These are phyloP conservation scores for Yarrowia sp. DNA, from an alignment of 805 yeast genomes.

Conservation along the genomic window DNA sequence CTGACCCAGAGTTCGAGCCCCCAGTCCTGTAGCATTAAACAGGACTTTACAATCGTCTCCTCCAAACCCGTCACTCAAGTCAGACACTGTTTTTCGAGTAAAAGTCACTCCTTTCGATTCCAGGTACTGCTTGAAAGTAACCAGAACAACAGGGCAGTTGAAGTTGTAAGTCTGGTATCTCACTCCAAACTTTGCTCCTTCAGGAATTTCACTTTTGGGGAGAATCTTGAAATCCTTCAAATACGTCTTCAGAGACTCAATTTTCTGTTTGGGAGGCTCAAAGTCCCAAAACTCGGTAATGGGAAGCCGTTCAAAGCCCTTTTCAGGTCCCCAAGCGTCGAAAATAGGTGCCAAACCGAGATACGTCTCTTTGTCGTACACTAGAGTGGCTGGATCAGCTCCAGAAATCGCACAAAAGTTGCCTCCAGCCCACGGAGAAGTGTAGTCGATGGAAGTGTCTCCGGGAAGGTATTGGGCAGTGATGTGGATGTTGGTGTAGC, in stretches of 20 bases:
- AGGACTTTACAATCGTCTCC: slow-evolving; percentile 44
- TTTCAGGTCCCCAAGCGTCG: slow-evolving; percentile 48
- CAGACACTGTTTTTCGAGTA: slow-evolving; percentile 47
- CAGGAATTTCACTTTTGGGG: slow-evolving; percentile 45
- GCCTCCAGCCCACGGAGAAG: slow-evolving; percentile 82
- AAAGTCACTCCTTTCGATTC: slow-evolving; percentile 52
- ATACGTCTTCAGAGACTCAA: slow-evolving; percentile 49
- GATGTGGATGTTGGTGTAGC: slow-evolving; percentile 50
- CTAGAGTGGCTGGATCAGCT: slow-evolving; percentile 50
- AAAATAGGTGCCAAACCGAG: slow-evolving; percentile 47
- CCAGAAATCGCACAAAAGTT: slow-evolving; percentile 62
- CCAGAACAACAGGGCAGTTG: slow-evolving; percentile 64
- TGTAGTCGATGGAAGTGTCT: slow-evolving; percentile 67
- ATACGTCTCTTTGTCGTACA: slow-evolving; percentile 59
- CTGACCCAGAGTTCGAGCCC: slow-evolving; percentile 63
- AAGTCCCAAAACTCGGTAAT: slow-evolving; percentile 60
- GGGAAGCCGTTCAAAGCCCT: slow-evolving; percentile 56
- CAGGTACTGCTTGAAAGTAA: slow-evolving; percentile 48
- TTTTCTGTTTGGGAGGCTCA: slow-evolving; percentile 38
- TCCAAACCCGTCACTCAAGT: slow-evolving; percentile 53
- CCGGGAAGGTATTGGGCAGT: slow-evolving; percentile 73
- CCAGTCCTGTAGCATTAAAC: slow-evolving; percentile 77
- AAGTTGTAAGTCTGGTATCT: slow-evolving; percentile 62
- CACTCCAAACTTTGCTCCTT: slow-evolving; percentile 57
- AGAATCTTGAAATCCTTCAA: slow-evolving; percentile 49